These are phyloP conservation scores for Tremella mesenterica DNA, from an alignment of 768 basidiomycete species.

Conservation along the genomic window DNA sequence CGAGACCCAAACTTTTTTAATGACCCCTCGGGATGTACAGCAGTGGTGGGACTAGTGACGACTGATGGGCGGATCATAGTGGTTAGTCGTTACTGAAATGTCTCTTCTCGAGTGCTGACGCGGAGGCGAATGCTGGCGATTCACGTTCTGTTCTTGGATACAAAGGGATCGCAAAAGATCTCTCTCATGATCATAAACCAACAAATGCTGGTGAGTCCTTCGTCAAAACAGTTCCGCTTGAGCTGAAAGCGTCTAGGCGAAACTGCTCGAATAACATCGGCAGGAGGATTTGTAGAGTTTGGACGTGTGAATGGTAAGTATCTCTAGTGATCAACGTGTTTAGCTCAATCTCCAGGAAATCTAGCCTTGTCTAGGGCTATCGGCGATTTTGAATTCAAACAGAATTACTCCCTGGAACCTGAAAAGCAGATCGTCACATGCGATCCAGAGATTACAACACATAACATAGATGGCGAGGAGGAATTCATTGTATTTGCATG, in stretches of 20 bases:
- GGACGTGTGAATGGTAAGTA: slow-evolving; percentile 85
- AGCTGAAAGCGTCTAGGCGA: slow-evolving; percentile 59
- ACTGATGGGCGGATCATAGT: slow-evolving; percentile 59
- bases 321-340: neutral
- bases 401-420: slow-evolving; percentile 67
- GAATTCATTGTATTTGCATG: slow-evolving; percentile 96
- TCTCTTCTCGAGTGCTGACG: slow-evolving; percentile 1
- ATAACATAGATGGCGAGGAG: slow-evolving; percentile 75
- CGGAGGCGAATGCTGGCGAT: slow-evolving; percentile 93
- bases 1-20: slow-evolving; percentile 74
- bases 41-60: slow-evolving; percentile 78
- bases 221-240: neutral
- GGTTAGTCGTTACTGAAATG: slow-evolving; percentile 15
- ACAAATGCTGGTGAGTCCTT: slow-evolving; percentile 61
- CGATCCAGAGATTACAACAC: slow-evolving; percentile 79
- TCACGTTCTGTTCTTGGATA: slow-evolving; percentile 80
- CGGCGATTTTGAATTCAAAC: slow-evolving; percentile 98
- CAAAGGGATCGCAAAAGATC: slow-evolving; percentile 73
- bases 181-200: slow-evolving; percentile 95
- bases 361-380: slow-evolving; percentile 88
- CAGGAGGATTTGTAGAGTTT: slow-evolving; percentile 92
- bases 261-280: slow-evolving; percentile 71
- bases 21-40: slow-evolving; percentile 94
- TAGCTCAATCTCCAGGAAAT: slow-evolving; percentile 56
- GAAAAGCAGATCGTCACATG: slow-evolving; percentile 92